phyloP scores from a whole-genome alignment of 129 eudicot genomes.

The Tanacetum coccineum region DNA sequence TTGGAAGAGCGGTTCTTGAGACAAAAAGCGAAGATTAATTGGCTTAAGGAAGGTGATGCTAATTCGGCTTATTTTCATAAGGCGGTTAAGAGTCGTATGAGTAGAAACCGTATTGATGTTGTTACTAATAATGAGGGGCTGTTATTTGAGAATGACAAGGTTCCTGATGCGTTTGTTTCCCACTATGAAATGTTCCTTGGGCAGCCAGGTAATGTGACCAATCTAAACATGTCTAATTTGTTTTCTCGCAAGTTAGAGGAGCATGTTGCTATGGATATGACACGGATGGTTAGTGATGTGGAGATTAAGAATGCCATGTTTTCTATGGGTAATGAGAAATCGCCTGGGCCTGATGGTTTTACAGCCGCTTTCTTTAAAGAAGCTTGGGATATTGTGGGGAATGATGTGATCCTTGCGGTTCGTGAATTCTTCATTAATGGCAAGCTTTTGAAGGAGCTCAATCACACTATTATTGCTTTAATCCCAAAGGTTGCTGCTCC shows the following conservation, averaged over 20 bases:
- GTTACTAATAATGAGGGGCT: background rate
- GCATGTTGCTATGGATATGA: no score
- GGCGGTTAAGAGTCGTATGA: no score
- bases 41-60: no score
- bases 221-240: no score
- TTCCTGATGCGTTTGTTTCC: background rate
- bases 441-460: background rate
- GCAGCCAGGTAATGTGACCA: background rate
- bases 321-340: background rate
- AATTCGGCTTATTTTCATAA: no score
- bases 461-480: background rate
- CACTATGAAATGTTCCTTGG: background rate
- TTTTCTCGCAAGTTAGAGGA: background rate
- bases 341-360: background rate
- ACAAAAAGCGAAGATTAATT: no score
- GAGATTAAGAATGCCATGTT: background rate
- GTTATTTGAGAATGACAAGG: background rate
- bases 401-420: background rate
- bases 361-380: background rate
- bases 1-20: no score
- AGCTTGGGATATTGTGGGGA: background rate
- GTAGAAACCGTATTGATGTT: background rate
- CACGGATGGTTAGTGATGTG: background rate
- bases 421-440: background rate
- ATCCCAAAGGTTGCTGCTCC: background rate